Base-by-base conservation (phyloP, 768 basidiomycete species). In the Lentinula sp. region DNA sequence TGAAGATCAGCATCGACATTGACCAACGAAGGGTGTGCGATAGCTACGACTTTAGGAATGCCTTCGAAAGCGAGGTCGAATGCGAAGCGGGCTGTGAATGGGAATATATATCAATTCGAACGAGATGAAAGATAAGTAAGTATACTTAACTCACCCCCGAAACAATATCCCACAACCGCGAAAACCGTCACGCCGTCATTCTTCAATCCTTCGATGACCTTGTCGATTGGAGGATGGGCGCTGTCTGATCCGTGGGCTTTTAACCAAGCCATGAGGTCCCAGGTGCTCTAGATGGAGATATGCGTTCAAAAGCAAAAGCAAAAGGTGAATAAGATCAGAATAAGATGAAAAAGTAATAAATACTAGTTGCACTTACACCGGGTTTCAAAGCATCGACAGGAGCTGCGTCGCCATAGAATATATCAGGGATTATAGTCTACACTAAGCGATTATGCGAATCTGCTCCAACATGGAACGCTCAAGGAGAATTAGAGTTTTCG, bases 401-500 rank as follows among this genome's bases (percentile, higher is more conserved):
- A 40, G 77, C 66, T 46, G 75, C 66, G 62, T 82, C 80, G 18
- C 73, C 78, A 53, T 74, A 70, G 28, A 80, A 65, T 62, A 77
- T 76, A 64, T 82, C 80, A 2, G 75, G 74, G 5, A 69, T 63
- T 37, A 80, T 65, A 9, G 75, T 76, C 79, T 78, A 59, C 59
- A 80, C 85, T 3, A 66, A 65, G n/a, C 80, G 84, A 51, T 70
- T 91, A 28, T 79, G 87, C 63, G 70, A 80, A 21, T 73, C 73
- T 28, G 81, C 88, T 1, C 74, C 75, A 13, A 71, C 78, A 8
- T 90, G 88, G 87, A 83, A 80, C 39, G 87, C 85, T 0, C 78
- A 78, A 1, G 92, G 88, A 0, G 75, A 82, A 3, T 72, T 96
- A 13, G 69, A 76, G 0, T 97, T 96, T 69, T 74, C 96, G 75